phyloP scores from a whole-genome alignment of 495 filamentous ascomycete species.

The Hypoxylon trugodes region DNA sequence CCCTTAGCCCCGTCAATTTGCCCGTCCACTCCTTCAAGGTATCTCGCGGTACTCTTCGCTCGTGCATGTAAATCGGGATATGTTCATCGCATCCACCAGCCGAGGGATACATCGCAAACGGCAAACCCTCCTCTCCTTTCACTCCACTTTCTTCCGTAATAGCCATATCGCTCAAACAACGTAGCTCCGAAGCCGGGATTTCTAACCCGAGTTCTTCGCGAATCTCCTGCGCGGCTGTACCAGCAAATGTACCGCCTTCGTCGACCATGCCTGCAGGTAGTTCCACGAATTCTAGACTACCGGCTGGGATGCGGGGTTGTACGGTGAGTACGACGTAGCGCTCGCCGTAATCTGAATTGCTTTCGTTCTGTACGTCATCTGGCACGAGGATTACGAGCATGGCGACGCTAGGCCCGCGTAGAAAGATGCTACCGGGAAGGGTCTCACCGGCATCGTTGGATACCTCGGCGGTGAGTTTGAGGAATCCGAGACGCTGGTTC shows the following conservation, averaged over 20 bases:
- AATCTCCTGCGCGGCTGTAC: slow-evolving; percentile 83
- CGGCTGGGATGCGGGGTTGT: slow-evolving; percentile 83
- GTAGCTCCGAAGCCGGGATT: slow-evolving; percentile 51
- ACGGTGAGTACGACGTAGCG: slow-evolving; percentile 81
- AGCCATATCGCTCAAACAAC: slow-evolving; percentile 72
- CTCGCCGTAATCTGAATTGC: slow-evolving; percentile 47
- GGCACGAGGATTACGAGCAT: slow-evolving; percentile 84
- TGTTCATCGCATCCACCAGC: slow-evolving; percentile 87
- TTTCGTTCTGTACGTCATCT: slow-evolving; percentile 70
- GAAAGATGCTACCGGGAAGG: slow-evolving; percentile 80
- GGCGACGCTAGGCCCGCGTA: slow-evolving; percentile 81
- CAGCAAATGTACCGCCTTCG: slow-evolving; percentile 75
- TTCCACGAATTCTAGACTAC: slow-evolving; percentile 77
- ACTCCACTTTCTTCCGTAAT: slow-evolving; percentile 46
- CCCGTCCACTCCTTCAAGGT: slow-evolving; percentile 76
- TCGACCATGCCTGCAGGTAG: slow-evolving; percentile 93
- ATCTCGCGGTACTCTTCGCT: slow-evolving; percentile 69
- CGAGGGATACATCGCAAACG: slow-evolving; percentile 75
- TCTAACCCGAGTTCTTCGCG: slow-evolving; percentile 78
- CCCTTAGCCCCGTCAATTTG: slow-evolving; percentile 77
- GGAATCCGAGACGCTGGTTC: slow-evolving; percentile 69
- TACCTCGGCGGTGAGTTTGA: slow-evolving; percentile 76
- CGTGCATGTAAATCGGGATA: slow-evolving; percentile 78
- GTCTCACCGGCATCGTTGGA: slow-evolving; percentile 68
- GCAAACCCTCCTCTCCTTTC: slow-evolving; percentile 55